Percentiles rank a stretch among this genome's conserved stretches.
phyloP scores from a whole-genome alignment of 805 yeast species.

The Schizosaccharomyces lindneri region DNA sequence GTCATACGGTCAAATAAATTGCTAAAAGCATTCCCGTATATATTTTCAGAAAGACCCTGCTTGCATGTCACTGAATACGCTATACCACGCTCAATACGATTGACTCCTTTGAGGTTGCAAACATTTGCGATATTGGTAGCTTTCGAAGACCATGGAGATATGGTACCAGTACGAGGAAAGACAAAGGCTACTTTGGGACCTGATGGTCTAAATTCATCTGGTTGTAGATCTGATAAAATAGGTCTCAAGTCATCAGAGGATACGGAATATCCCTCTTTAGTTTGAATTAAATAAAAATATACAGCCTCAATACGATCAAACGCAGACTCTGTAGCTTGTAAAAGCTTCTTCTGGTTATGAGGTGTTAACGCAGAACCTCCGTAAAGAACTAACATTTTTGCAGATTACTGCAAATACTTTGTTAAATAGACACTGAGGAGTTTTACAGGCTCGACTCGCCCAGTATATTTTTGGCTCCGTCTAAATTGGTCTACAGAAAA shows the following conservation, averaged over 20 bases:
- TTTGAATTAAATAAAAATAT: not conserved
- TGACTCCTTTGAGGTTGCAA: slow-evolving; percentile 55
- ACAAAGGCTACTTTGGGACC: slow-evolving; percentile 18
- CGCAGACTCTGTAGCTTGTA: not conserved
- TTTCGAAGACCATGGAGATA: slow-evolving; percentile 97
- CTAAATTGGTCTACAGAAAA: too few species aligned
- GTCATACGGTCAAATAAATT: slow-evolving; percentile 81
- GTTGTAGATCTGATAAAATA: not conserved
- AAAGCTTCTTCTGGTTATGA: not conserved
- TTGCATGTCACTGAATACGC: slow-evolving; percentile 29
- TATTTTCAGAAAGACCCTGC: not conserved
- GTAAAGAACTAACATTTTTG: not conserved
- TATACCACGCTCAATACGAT: slow-evolving; percentile 77
- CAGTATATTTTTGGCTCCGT: not conserved
- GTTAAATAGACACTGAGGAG: not conserved
- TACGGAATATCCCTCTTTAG: not conserved
- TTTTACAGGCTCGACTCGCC: not conserved
- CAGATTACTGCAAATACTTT: not conserved
- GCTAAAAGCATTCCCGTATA: not conserved
- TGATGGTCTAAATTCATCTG: not conserved
- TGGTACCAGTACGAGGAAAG: slow-evolving; percentile 83
- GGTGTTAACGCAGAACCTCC: not conserved
- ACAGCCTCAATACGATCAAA: not conserved
- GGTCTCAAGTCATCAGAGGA: not conserved
- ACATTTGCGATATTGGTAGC: slow-evolving; percentile 85